Evolutionary conservation across 371 early-diverging fungal genomes (phyloP).

Genomic region (Lichtheimia ornata): DNA sequence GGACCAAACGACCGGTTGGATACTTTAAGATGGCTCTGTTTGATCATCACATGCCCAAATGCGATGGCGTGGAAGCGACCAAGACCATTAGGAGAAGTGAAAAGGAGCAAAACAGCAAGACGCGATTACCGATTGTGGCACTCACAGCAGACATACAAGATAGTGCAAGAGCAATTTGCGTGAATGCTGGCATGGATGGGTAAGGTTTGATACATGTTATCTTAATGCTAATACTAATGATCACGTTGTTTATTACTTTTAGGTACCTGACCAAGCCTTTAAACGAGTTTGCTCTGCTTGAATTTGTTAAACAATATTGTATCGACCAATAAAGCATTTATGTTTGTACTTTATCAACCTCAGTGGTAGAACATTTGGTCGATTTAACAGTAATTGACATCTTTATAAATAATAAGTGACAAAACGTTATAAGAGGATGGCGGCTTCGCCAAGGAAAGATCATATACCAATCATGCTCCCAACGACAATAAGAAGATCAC

Average conservation of each 20-base stretch:
- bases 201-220: neutral
- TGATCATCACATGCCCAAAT: conserved; percentile 55
- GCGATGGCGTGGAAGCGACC: conserved; percentile 52
- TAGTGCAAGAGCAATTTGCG: conserved; percentile 9
- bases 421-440: too few relatives aligned
- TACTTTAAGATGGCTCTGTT: conserved; percentile 44
- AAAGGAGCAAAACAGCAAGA: conserved; percentile 16
- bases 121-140: conserved; percentile 20
- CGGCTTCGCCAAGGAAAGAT: too few relatives aligned
- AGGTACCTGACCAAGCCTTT: conserved; percentile 43
- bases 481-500: too few relatives aligned
- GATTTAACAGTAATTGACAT: too few relatives aligned
- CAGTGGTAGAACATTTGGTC: too few relatives aligned
- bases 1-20: conserved; percentile 29
- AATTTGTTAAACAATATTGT: conserved; percentile 30
- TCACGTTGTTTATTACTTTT: neutral
- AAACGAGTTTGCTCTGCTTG: conserved; percentile 39
- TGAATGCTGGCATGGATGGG: conserved; percentile 19
- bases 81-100: conserved; percentile 38
- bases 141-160: conserved; percentile 19
- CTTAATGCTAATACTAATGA: too few relatives aligned
- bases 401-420: too few relatives aligned
- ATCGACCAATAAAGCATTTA: neutral
- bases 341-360: too few relatives aligned
- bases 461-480: too few relatives aligned